Evolutionary conservation across 176 grass and related monocot species (phyloP).

Genomic region (Tillandsia fasciculata): DNA sequence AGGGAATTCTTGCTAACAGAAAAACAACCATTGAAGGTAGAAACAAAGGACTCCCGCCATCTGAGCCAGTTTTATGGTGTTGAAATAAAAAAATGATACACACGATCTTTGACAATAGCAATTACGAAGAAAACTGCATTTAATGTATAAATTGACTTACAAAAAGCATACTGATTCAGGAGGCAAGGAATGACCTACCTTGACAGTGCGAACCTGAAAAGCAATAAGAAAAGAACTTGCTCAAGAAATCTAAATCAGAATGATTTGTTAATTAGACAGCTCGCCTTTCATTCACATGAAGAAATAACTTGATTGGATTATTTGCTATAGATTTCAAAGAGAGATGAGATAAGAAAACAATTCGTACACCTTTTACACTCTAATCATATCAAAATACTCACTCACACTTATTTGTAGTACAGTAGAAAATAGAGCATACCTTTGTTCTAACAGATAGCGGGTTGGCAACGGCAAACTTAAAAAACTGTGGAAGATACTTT

Average conservation of each 20-base stretch:
- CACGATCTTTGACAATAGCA: not conserved
- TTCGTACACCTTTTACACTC: no score
- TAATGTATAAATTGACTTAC: constrained; percentile 32
- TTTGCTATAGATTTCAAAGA: not conserved
- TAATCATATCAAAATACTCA: no score
- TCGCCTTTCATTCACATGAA: not conserved
- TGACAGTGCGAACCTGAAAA: constrained; percentile 85
- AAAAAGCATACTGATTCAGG: constrained; percentile 26
- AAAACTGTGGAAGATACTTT: constrained; percentile 99
- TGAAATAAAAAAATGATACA: not conserved
- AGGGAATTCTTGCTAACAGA: not conserved
- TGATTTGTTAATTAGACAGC: not conserved
- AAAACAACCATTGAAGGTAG: not conserved
- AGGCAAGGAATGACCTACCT: constrained; percentile 68
- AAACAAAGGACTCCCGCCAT: not conserved
- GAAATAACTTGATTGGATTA: not conserved
- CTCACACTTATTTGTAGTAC: no score
- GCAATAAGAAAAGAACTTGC: constrained; percentile 12
- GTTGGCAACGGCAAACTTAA: constrained; percentile 89
- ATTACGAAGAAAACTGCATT: constrained; percentile 4
- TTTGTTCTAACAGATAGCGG: constrained; percentile 98
- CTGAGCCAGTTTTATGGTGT: not conserved
- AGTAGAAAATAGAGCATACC: constrained; percentile 36
- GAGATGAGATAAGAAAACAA: not conserved
- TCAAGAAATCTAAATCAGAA: not conserved